Evolutionary conservation across 148 eudicot genomes (phyloP).

Genomic region (Pouteria glomerata): DNA sequence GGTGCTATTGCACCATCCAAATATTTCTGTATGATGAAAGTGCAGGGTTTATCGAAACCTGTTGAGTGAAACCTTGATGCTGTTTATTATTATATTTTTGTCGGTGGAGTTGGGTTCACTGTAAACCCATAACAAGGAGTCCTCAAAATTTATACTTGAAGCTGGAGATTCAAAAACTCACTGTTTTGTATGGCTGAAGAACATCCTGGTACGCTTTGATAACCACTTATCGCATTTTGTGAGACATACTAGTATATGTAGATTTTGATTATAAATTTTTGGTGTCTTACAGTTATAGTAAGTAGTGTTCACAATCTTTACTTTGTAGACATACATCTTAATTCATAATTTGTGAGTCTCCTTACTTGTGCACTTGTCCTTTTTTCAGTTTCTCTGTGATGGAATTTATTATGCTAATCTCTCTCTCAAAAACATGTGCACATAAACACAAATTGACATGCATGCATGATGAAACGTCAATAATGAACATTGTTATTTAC

Average conservation of each 20-base stretch:
- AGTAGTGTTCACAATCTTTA: too few species aligned
- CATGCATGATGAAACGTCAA: too few species aligned
- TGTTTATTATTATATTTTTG: neutral
- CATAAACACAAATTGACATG: too few species aligned
- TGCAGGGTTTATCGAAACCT: constrained; percentile 58
- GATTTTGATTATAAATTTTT: neutral
- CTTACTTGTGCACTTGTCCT: too few species aligned
- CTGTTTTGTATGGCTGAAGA: neutral
- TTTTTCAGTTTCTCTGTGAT: too few species aligned
- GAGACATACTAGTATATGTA: neutral
- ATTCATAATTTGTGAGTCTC: too few species aligned
- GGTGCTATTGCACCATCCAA: constrained; percentile 48
- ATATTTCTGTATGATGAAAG: constrained; percentile 79
- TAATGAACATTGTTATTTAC: too few species aligned
- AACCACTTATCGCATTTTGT: neutral
- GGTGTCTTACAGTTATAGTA: too few species aligned
- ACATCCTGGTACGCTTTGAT: neutral
- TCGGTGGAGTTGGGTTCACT: neutral
- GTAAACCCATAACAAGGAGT: neutral
- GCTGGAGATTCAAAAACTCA: neutral
- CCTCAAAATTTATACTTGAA: neutral
- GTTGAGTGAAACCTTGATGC: constrained; percentile 6
- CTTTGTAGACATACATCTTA: too few species aligned
- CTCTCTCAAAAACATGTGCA: too few species aligned
- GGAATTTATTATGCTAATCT: too few species aligned